Base-by-base conservation (phyloP, 345 rosid genomes). In the Eucalyptus erythrocorys region DNA sequence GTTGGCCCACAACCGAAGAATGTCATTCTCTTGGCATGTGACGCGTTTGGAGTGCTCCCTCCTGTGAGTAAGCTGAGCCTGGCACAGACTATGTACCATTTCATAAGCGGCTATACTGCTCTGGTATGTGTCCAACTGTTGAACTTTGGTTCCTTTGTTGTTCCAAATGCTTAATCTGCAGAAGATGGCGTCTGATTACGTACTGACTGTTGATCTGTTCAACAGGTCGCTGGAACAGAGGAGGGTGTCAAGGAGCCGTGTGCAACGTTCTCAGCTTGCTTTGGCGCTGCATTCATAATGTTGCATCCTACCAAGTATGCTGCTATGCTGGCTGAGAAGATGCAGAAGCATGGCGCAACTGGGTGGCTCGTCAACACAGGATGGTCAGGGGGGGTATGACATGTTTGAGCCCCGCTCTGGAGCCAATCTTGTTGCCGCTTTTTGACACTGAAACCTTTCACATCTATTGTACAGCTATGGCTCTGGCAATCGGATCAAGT, bases 31-130 rank as follows among this genome's bases (percentile, higher is more conserved):
- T 89, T 97, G 94, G 99, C 99, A 11, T 97, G 99, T 66, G 99
- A 96, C 82, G 99, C 99, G 43, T 95, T 97, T 89, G 99, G 99
- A 76, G 99, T 96, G 87, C 99, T 97, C 71, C 99, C 99, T 43
- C 99, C 99, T 8, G 99, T 97, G 92, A 96, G 99, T 99, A 97
- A 96, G 95, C 92, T 97, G 90, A 95, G 66, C 90, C 92, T 96
- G 89, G 96, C 99, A 32, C 99, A 96, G 89, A 95, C 99, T 88
- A 97, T 97, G 99, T 96, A 96, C 94, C 99, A 97, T 90, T 96
- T 97, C 95, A 97, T 96, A 85, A 97, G 99, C 88, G 99, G 99
- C 87, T 97, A 97, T 93, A 97, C 99, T 87, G 99, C 99, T 90
- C 90, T 97, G 95, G 98, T 97, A 94, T 40, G 84, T 61, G 34